Evolutionary conservation across 2,329 filamentous ascomycete species (phyloP), one percentile per base, ranked within the genome.

Genomic region (Nothomitra cinnamomea): DNA sequence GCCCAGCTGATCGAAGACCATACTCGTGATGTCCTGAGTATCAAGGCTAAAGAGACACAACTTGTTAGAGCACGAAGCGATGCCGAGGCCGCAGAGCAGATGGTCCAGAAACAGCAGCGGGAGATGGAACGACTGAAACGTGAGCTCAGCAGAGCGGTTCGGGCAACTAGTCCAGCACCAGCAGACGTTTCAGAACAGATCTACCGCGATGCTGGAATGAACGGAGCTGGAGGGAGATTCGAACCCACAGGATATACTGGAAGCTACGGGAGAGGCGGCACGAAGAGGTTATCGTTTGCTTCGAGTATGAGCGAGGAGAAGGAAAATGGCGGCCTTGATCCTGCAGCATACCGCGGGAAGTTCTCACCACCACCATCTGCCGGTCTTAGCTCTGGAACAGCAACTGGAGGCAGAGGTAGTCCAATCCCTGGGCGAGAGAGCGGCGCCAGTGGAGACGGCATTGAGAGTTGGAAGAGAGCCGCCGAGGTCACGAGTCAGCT

Each of bases 11-110:
- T 98, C 57, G 92, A 98, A 68, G 90, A 96, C 62, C 90, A 96
- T 66, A 98, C 92, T 0, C 78, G 90, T 49, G 90, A 98, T 62
- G 87, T 95, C 0, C 74, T 98, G 42, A 92, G 88, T 60, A 94
- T 98, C 70, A 96, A 96, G 67, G 92, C 92, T 13, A 98, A 98
- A 68, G 92, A 98, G 67, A 96, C 92, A 2, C 92, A 98, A 62
- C 77, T 98, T 3, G 90, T 96, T 8, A 83, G 92, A 45, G 89
- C 92, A 10, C 78, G 89, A 53, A 88, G 85, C 59, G 92, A 98
- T 62, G 85, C 84, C 32, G 90, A 96, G 65, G 81, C 86, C 0
- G 86, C 89, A 0, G 88, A 95, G 64, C 82, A 88, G 61, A 83
- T 82, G 55, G 88, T 92, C 52, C 86, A 92, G 57, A 83, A 86